Conservation (phyloP, 495 filamentous ascomycete species). For the Trichoderma asperelloides region DNA sequence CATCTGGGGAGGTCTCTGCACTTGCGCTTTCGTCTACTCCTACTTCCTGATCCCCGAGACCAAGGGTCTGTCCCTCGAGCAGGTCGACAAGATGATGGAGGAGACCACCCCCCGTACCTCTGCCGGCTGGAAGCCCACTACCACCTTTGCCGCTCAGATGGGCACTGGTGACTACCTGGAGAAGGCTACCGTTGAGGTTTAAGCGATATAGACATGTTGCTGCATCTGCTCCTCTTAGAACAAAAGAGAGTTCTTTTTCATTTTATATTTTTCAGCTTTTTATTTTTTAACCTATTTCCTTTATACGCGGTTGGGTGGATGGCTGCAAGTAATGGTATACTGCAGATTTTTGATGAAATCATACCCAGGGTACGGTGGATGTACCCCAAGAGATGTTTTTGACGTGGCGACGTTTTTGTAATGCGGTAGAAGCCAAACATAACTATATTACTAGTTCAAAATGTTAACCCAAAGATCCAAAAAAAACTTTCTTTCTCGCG, state of each 20-base stretch:
- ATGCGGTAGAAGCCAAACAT: neutral
- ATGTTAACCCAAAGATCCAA: neutral
- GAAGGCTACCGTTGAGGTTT: conserved; percentile 11
- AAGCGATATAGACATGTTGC: neutral
- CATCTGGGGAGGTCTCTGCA: conserved; percentile 66
- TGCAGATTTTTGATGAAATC: conserved; percentile 5
- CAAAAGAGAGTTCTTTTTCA: neutral
- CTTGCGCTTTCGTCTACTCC: conserved; percentile 55
- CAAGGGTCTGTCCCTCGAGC: conserved; percentile 80
- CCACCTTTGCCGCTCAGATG: conserved; percentile 56
- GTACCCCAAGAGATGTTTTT: neutral
- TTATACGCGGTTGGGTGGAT: neutral
- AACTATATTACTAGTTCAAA: neutral
- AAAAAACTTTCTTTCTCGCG: neutral
- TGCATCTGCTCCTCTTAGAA: neutral
- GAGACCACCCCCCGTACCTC: conserved; percentile 66
- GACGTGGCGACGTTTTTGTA: conserved; percentile 2
- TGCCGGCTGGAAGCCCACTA: conserved; percentile 27
- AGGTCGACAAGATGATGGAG: conserved; percentile 86
- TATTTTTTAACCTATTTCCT: neutral
- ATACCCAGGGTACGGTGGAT: neutral
- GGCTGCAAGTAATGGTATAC: neutral
- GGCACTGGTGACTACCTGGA: conserved; percentile 14
- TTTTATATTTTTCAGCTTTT: neutral
- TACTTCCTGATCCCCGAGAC: conserved; percentile 81